phyloP scores from a whole-genome alignment of 257 asterid genomes.

The Solanum virginianum region DNA sequence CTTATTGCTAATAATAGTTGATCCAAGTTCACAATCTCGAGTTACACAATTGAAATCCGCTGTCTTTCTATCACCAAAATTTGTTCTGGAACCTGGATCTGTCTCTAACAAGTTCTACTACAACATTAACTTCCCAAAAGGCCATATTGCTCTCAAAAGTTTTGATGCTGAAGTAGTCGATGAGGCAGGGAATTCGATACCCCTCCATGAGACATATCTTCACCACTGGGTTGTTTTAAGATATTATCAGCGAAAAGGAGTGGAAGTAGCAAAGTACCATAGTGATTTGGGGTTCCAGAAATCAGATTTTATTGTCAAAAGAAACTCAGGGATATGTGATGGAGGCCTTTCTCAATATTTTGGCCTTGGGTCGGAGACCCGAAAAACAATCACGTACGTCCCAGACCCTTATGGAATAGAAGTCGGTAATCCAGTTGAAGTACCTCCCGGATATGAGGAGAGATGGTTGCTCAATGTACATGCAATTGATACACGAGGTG shows the following conservation, averaged over 20 bases:
- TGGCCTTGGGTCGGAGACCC: constrained; percentile 33
- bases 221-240: constrained; percentile 23
- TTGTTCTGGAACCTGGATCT: constrained; percentile 23
- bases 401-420: constrained; percentile 35
- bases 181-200: constrained; percentile 14
- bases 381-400: constrained; percentile 8
- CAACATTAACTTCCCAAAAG: constrained; percentile 22
- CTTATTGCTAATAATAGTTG: background rate
- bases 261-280: background rate
- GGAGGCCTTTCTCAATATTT: constrained; percentile 11
- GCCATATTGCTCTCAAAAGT: constrained; percentile 25
- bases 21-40: constrained; percentile 1
- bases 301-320: background rate
- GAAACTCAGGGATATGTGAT: constrained; percentile 16
- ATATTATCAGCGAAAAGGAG: constrained; percentile 5
- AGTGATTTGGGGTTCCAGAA: background rate
- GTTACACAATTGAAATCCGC: constrained; percentile 6
- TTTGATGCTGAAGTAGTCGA: constrained; percentile 29
- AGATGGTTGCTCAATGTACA: constrained; percentile 24
- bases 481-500: constrained; percentile 30
- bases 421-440: constrained; percentile 14
- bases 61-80: constrained; percentile 16
- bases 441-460: constrained; percentile 18
- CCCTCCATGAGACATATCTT: constrained; percentile 23
- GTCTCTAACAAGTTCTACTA: constrained; percentile 10